Base-by-base conservation (phyloP, 139 green algal species). In the Volvox africanus region DNA sequence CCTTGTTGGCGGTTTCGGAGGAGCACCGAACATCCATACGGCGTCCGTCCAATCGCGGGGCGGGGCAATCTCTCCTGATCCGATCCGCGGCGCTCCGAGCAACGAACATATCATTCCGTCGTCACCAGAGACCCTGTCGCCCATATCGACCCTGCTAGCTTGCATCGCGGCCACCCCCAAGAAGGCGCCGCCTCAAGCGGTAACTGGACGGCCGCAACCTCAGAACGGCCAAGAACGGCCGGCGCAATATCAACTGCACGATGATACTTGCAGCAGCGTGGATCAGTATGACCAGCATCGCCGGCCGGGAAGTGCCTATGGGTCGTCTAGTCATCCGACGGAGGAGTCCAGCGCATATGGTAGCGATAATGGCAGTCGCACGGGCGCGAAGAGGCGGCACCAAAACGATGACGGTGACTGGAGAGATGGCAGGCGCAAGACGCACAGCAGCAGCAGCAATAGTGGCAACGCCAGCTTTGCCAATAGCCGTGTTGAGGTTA, bases 111-210 rank as follows among this genome's bases (percentile, higher is more conserved):
- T 26, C 67, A 32, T 75, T 28, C 80, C 80, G 16, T 73, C 80
- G 11, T 37, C 50, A 2, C 50, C 50, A 14, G 80, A 86, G 37
- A 12, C 83, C 33, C 67, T 89, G 28, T 89, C 84, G 0, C 84
- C 84, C 68, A 89, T 89, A 14, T 89, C 84, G 2, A 71, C 84
- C 16, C 84, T 89, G 37, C 84, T 89, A 0, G 84, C 84, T 18
- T 71, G 62, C 69, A 37, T 89, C 0, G 22, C 17, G 14, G 68
- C 61, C 36, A 86, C 24, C 28, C 80, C 50, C 12, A 19, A 6
- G 28, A 26, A n/a, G 44, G 33, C 81, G 2, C 32, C 44, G 44
- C 44, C 44, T 26, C 67, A 26, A 26, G 32, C 6, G 28, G 35
- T 5, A 16, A 5, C 83, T 35, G 18, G 50, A 73, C 26, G 19